These are phyloP conservation scores for Pythium folliculosum DNA, from an alignment of 352 stramenopile species.

Conservation along the genomic window DNA sequence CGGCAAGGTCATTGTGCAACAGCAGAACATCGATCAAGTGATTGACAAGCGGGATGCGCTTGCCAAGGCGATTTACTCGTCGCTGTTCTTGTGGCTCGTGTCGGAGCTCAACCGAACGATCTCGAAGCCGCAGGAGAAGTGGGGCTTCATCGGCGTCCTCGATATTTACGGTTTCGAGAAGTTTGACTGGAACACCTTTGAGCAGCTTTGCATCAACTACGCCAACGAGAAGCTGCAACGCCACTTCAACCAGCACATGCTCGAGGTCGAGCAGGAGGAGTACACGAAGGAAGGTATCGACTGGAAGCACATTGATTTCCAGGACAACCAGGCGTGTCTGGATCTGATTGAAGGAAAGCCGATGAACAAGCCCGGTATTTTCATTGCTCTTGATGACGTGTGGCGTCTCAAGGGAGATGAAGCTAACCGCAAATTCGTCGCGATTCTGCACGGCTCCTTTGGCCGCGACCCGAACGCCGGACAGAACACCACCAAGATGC, in stretches of 20 bases:
- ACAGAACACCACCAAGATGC: slow-evolving; percentile 57
- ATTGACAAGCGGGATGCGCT: slow-evolving; percentile 88
- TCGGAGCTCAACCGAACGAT: slow-evolving; percentile 90
- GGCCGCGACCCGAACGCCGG: slow-evolving; percentile 61
- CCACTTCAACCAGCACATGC: slow-evolving; percentile 95
- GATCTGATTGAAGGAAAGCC: slow-evolving; percentile 94
- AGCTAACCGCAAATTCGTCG: slow-evolving; percentile 91
- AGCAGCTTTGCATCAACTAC: slow-evolving; percentile 97
- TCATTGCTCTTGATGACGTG: slow-evolving; percentile 95
- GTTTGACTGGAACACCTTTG: slow-evolving; percentile 95
- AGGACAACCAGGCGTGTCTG: slow-evolving; percentile 93
- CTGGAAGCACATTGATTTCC: slow-evolving; percentile 92
- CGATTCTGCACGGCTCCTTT: slow-evolving; percentile 85
- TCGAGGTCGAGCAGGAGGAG: slow-evolving; percentile 96
- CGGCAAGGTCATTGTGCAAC: slow-evolving; percentile 89
- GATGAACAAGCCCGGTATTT: slow-evolving; percentile 89
- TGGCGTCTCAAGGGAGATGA: slow-evolving; percentile 94
- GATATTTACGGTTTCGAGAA: slow-evolving; percentile 99
- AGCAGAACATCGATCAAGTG: slow-evolving; percentile 87
- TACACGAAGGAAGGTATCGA: slow-evolving; percentile 97
- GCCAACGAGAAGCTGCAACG: slow-evolving; percentile 95
- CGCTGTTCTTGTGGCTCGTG: slow-evolving; percentile 91
- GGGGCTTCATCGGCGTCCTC: slow-evolving; percentile 94
- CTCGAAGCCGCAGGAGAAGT: slow-evolving; percentile 75
- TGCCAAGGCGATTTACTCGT: slow-evolving; percentile 93